Evolutionary conservation across 129 eudicot species (phyloP), one percentile per base, ranked within the genome.

Genomic region (Artemisia tridentata): DNA sequence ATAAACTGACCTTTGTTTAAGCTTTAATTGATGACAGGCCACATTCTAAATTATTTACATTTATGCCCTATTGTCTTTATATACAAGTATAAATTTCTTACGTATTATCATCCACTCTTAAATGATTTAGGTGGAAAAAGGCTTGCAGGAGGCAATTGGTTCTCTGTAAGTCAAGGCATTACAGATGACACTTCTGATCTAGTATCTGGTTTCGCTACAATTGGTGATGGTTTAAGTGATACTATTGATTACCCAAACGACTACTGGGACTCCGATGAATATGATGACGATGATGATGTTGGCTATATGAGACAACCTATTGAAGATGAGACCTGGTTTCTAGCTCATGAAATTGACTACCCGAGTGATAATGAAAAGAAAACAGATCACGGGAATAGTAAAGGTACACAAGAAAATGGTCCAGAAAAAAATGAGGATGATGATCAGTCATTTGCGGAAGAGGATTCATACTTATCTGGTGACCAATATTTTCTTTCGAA

Each of bases 271-370:
- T 90, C 99, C 13, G 99, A 90, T 77, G 99, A 95, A 72, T 95
- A 95, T 72, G 99, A 95, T 14, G 99, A 95, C 15, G 99, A 95
- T 9, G 99, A 95, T 29, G 99, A 95, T 80, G 91, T 90, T 62
- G 99, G 99, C 71, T 90, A 90, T 67, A 95, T 84, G 91, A 90
- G 99, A 78, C 99, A 95, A 80, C 99, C 99, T 66, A 95, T 95
- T 64, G 99, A 95, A 81, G 99, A 95, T 11, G 97, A 95, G 83
- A 80, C 91, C 62, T 90, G 99, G 99, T 95, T 95, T 88, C 76
- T 95, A 72, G 99, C 99, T 29, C 99, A 95, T 73, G 97, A 95
- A 84, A 86, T 95, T 55, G 97, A 95, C 77, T 90, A 95, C 76
- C 97, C 97, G 43, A 95, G 97, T 74, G 99, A 95, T 79, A 90